Conservation (phyloP, 202 grass and related monocot genomes). For the Hordeum pubiflorum region DNA sequence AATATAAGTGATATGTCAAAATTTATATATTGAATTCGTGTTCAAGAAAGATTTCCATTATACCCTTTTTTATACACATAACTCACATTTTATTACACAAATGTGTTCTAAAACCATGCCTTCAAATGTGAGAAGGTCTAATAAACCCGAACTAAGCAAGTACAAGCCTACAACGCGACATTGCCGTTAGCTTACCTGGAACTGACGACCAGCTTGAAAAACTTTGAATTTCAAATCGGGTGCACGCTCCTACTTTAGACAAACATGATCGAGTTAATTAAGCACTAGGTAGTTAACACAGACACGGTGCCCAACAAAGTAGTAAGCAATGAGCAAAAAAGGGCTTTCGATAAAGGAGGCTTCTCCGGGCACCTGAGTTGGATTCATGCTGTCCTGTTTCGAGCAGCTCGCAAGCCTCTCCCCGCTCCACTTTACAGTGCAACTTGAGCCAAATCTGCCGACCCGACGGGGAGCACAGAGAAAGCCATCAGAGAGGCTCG, state of each 20-base stretch:
- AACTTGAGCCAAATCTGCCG: neutral
- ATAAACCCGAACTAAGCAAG: neutral
- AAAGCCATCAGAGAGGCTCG: neutral
- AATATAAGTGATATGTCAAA: neutral
- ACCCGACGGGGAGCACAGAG: neutral
- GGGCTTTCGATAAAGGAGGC: neutral
- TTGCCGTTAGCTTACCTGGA: neutral
- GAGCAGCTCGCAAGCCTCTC: neutral
- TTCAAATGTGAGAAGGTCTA: neutral
- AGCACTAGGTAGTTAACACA: neutral
- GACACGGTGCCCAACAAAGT: neutral
- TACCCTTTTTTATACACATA: too few relatives aligned
- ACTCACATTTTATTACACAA: too few relatives aligned
- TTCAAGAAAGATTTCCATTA: neutral
- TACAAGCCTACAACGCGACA: neutral
- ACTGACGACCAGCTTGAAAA: neutral
- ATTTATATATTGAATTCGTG: neutral
- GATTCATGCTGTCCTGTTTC: slow-evolving; percentile 29
- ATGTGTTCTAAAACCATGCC: neutral
- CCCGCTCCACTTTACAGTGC: slow-evolving; percentile 30
- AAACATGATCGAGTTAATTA: neutral
- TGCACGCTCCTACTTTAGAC: neutral
- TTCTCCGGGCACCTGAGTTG: slow-evolving; percentile 32
- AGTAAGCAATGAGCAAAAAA: neutral
- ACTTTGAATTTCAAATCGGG: neutral